Base-by-base conservation (phyloP, 1,284 basidiomycete genomes). In the Vanrija humicola region DNA sequence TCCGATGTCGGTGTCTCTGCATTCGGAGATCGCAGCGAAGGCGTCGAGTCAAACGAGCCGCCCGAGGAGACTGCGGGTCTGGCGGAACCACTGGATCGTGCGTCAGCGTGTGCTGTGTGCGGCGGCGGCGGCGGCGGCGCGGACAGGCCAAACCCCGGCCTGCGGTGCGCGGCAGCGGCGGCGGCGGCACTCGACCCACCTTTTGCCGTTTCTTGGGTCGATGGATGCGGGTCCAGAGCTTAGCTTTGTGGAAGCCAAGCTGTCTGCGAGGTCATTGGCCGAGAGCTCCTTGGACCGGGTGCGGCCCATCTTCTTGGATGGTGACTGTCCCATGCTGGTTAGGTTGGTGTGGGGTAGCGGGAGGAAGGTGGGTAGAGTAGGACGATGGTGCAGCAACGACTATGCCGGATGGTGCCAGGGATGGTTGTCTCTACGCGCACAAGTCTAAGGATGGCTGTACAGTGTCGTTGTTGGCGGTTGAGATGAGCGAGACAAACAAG, bases 241-340 rank as follows among this genome's bases (percentile, higher is more conserved):
- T 46, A 63, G 54, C 54, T 63, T 67, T 43, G 69, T 70, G 16
- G 61, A 57, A 9, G 70, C 64, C 38, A 75, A 63, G 18, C 54
- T 59, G 56, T 75, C 73, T 5, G 73, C 67, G 18, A 74, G 66
- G 55, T 77, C 75, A 50, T 59, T 64, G 23, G 72, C 58, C 10
- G 73, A 67, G 21, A 76, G 64, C 59, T 77, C 75, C 59, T 77
- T 78, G 46, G 76, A 77, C 59, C 73, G 67, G n/a, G 76, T 78
- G 19, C 76, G 67, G 45, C 71, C 71, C 61, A 78, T 72, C 67
- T 77, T 77, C 66, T 77, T 78, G 45, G 75, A 77, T 42, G 73
- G 72, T 48, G 67, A 62, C 62, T 77, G 71, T 34, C 77, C 77
- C 77, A 78, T 78, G 46, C 44, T 70, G 68, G 21, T 46, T 39